Conservation (phyloP, 805 yeast genomes). For the Pichia manshurica region DNA sequence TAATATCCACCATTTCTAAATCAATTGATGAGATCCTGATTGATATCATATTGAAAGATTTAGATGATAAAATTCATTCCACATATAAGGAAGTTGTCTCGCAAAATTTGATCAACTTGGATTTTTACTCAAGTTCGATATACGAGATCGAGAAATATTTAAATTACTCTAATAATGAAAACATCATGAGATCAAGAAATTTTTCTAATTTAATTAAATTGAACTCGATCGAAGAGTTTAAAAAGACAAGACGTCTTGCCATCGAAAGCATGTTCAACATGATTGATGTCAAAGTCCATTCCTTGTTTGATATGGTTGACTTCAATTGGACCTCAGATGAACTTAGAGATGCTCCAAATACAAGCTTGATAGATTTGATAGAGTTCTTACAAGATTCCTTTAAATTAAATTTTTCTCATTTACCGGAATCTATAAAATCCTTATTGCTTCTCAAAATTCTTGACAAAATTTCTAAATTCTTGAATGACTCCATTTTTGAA, state of each 20-base stretch:
- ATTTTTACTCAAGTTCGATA: slow-evolving; percentile 75
- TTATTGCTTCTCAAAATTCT: slow-evolving; percentile 80
- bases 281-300: slow-evolving; percentile 75
- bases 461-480: slow-evolving; percentile 72
- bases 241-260: slow-evolving; percentile 52
- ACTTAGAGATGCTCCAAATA: slow-evolving; percentile 57
- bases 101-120: slow-evolving; percentile 82
- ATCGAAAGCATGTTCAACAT: slow-evolving; percentile 76
- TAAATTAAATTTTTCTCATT: slow-evolving; percentile 71
- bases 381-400: slow-evolving; percentile 80
- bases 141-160: slow-evolving; percentile 52
- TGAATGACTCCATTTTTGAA: slow-evolving; percentile 53
- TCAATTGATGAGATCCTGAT: slow-evolving; percentile 66
- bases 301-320: slow-evolving; percentile 76
- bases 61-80: slow-evolving; percentile 55
- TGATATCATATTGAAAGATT: slow-evolving; percentile 58
- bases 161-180: slow-evolving; percentile 30
- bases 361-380: slow-evolving; percentile 76
- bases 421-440: slow-evolving; percentile 74
- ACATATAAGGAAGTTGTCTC: slow-evolving; percentile 85
- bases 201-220: slow-evolving; percentile 28
- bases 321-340: slow-evolving; percentile 70
- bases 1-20: slow-evolving; percentile 53
- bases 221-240: slow-evolving; percentile 43
- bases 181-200: slow-evolving; percentile 30